Base-by-base conservation (phyloP, 2,329 filamentous ascomycete genomes). In the Cytospora paraplurivora region DNA sequence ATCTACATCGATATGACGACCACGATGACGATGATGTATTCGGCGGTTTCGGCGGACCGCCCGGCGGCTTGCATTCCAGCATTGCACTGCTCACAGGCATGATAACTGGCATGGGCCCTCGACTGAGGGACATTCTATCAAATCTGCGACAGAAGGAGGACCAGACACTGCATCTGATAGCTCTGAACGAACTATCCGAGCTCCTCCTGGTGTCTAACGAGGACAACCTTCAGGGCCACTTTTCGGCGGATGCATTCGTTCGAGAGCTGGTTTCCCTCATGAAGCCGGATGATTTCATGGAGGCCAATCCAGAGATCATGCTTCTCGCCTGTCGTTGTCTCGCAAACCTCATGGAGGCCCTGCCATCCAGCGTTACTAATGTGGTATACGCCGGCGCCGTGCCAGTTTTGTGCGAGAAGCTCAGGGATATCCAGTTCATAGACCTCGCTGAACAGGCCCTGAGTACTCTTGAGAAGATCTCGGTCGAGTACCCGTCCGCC, bases 311-410 rank as follows among this genome's bases (percentile, higher is more conserved):
- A 0, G 95, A 99, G 75, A 92, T 98, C 66, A 98, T 98, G 94
- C 87, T 99, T 13, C 83, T 98, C 65, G 94, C 95, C 21, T 99
- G 95, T 73, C 90, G 96, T 65, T 98, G 92, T 76, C 85, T 99
- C 70, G 95, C 95, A 65, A 98, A 99, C 74, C 77, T 99, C 62
- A 99, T 99, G 95, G 95, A 99, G 75, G 96, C 94, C 33, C 80
- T 99, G 35, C 93, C 95, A 21, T 89, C 92, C 38, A 94, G 94
- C 63, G 95, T 95, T 56, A 91, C 93, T 13, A 97, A 96, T 73
- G 93, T 99, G 15, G 95, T 98, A 4, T 98, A 98, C 73, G 94
- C 93, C n/a, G 92, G 93, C 56, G 95, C 95, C 38, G 95, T 99
- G 6, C 93, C 95, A 2, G 88, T 99, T 13, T 81, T 99, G 33